Evolutionary conservation across 2,329 filamentous ascomycete species (phyloP), one percentile per base, ranked within the genome.

Genomic region (Nothophoma quercina): DNA sequence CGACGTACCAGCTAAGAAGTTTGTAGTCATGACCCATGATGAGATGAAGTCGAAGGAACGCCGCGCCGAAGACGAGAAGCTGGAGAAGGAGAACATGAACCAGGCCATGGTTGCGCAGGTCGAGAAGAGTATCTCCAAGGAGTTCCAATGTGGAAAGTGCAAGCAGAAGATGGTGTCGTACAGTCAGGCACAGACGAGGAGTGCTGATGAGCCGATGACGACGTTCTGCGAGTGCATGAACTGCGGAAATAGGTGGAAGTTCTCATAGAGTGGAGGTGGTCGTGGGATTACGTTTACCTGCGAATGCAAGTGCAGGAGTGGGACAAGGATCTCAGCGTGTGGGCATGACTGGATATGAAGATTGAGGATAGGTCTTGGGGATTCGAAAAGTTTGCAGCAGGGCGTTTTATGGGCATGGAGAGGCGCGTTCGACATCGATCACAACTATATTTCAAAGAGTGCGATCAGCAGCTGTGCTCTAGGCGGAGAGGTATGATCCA

Each of bases 161-260:
- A 90, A 90, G 67, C 84, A 96, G 83, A 93, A 90, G 81, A 93
- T 91, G 81, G 95, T 98, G 71, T 92, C 89, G 76, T 99, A 99
- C 77, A 91, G 86, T 40, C 95, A 99, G 78, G 95, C 95, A 4
- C 95, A 99, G 81, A 99, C 95, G 13, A 85, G 95, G 60, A 90
- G 86, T 79, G 95, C 95, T 62, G 95, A 99, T 84, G 95, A 98
- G 78, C 93, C 93, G 61, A 82, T 83, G 78, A 83, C 81, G 36
- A 83, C 81, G 0, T 83, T 83, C 65, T 83, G 80, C 69, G 79
- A 81, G 71, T 83, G 80, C 68, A 79, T 76, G 60, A 75, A 78
- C 54, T 82, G 80, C 55, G 79, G 79, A 4, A 75, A 81, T 58
- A 69, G 78, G 51, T 82, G 80, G 80, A 82, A 82, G 66, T 74